Conservation (phyloP, 805 yeast genomes). For the Candida berthetii region DNA sequence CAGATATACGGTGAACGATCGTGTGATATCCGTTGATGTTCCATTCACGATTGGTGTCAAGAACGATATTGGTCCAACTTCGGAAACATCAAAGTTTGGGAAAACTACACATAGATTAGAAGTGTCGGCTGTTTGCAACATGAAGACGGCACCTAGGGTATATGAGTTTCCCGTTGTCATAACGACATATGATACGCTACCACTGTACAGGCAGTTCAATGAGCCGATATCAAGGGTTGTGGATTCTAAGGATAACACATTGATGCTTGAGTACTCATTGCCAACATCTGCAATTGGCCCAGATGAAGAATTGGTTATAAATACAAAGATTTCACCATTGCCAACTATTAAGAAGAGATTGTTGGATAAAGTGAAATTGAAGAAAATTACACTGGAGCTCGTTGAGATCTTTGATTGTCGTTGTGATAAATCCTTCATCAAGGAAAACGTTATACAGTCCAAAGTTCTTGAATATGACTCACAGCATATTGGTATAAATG, state of each 20-base stretch:
- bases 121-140: constrained; percentile 20
- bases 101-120: constrained; percentile 39
- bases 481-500: not conserved
- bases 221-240: constrained; percentile 41
- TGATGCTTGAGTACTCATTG: constrained; percentile 37
- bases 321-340: constrained; percentile 26
- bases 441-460: constrained; percentile 34
- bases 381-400: constrained; percentile 39
- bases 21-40: constrained; percentile 47
- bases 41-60: constrained; percentile 55
- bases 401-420: constrained; percentile 44
- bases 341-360: constrained; percentile 21
- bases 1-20: constrained; percentile 28
- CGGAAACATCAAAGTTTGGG: constrained; percentile 40
- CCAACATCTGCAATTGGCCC: constrained; percentile 56
- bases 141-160: not conserved
- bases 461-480: constrained; percentile 2
- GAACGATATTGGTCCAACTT: constrained; percentile 46
- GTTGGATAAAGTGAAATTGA: constrained; percentile 29
- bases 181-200: constrained; percentile 50
- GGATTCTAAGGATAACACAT: constrained; percentile 42
- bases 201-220: constrained; percentile 47
- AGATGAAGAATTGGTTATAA: constrained; percentile 37
- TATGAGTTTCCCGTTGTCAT: constrained; percentile 44
- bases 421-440: constrained; percentile 32